Percentiles rank a stretch among this genome's conserved stretches.
Evolutionary conservation across 306 rosid species (phyloP).

Genomic region (Ammopiptanthus mongolicus): DNA sequence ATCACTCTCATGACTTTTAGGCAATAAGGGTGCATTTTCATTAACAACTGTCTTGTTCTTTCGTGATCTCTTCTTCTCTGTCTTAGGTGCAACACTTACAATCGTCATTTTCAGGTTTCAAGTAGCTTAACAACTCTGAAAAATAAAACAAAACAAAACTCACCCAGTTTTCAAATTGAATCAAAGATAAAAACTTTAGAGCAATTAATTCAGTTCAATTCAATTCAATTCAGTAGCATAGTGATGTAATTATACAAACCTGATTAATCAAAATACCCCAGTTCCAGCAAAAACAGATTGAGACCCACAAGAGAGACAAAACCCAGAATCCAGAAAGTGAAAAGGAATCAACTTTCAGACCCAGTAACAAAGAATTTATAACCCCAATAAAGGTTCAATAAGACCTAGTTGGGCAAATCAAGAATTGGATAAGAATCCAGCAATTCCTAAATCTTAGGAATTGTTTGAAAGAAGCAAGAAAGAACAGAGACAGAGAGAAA

Average conservation of each 20-base stretch:
- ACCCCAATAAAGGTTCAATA: slow-evolving; percentile 9
- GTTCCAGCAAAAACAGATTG: neutral
- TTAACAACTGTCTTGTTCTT: slow-evolving; percentile 50
- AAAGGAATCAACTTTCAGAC: slow-evolving; percentile 10
- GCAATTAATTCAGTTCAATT: slow-evolving; percentile 3
- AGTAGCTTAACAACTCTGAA: slow-evolving; percentile 15
- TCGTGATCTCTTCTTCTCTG: slow-evolving; percentile 52
- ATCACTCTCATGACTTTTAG: slow-evolving; percentile 48
- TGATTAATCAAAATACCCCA: slow-evolving; percentile 14
- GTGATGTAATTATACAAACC: slow-evolving; percentile 2
- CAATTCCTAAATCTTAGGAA: neutral
- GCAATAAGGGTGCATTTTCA: slow-evolving; percentile 80
- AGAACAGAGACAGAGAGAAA: neutral
- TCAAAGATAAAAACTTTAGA: neutral
- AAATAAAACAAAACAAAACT: neutral
- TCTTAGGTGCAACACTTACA: slow-evolving; percentile 41
- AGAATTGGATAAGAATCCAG: slow-evolving; percentile 9
- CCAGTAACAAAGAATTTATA: neutral
- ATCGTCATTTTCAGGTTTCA: slow-evolving; percentile 52
- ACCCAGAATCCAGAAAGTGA: slow-evolving; percentile 16
- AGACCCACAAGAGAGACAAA: neutral
- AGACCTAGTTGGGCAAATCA: slow-evolving; percentile 21
- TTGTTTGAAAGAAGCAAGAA: neutral
- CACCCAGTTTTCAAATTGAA: slow-evolving; percentile 22
- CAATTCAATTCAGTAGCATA: neutral